Evolutionary conservation across 2,329 filamentous ascomycete species (phyloP).

Genomic region (Tolypocladium cylindrosporum): DNA sequence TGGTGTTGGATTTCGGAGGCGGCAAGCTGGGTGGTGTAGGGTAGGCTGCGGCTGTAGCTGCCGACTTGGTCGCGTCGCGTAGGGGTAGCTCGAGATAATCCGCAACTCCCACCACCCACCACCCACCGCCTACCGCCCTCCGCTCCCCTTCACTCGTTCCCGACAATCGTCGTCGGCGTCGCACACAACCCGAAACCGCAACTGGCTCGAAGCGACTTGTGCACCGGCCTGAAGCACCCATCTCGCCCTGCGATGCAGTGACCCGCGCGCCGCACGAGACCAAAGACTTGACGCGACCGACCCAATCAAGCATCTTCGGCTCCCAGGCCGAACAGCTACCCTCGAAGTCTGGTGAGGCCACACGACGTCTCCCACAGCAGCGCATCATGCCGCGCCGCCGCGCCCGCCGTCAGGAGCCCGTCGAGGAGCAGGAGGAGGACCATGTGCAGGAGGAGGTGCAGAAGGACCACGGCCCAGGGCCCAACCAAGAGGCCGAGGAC

Average conservation of each 20-base stretch:
- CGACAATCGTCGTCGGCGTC: background rate
- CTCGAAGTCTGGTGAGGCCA: background rate
- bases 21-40: background rate
- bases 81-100: background rate
- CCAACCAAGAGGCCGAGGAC: conserved; percentile 4
- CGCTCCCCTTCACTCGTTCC: background rate
- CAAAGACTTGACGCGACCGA: conserved; percentile 8
- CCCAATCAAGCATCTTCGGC: conserved; percentile 4
- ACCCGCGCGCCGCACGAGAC: conserved; percentile 9
- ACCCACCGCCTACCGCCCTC: background rate
- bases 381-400: conserved; percentile 27
- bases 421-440: conserved; percentile 17
- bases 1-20: too few relatives aligned
- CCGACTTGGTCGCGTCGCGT: background rate
- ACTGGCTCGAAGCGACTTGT: background rate
- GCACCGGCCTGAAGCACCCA: background rate
- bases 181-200: background rate
- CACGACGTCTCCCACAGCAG: conserved; percentile 5
- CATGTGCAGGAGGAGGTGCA: conserved; percentile 7
- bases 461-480: conserved; percentile 8
- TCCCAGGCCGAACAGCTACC: background rate
- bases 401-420: conserved; percentile 20
- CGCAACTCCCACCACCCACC: background rate
- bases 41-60: background rate
- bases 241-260: conserved; percentile 12